These are phyloP conservation scores for Paratinospora sagittata DNA, from an alignment of 164 flowering plant species.

Conservation along the genomic window DNA sequence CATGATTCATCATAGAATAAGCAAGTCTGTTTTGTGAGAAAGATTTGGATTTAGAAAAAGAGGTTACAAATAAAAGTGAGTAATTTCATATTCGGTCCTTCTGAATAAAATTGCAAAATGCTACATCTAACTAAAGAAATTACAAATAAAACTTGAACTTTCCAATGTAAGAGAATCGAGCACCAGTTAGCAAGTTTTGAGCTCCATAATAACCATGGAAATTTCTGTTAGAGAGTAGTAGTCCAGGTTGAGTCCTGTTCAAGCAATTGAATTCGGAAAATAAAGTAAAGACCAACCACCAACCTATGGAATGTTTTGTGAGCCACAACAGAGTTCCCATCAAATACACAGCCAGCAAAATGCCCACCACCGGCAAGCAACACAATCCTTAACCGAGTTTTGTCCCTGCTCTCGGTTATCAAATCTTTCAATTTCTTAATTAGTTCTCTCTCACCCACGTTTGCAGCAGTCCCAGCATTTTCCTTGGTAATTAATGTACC, in stretches of 20 bases:
- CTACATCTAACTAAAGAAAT: not conserved
- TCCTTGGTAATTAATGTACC: slow-evolving; percentile 21
- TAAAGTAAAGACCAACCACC: slow-evolving; percentile 9
- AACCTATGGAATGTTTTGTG: slow-evolving; percentile 97
- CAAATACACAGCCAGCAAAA: slow-evolving; percentile 95
- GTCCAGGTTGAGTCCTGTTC: not conserved
- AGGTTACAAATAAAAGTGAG: not conserved
- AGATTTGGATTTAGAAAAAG: not conserved
- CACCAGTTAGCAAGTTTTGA: not conserved
- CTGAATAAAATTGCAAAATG: not conserved
- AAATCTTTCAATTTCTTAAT: slow-evolving; percentile 47
- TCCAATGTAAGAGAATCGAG: not conserved
- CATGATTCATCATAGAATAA: too few relatives aligned
- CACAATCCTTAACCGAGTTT: slow-evolving; percentile 50
- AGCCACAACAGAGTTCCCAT: slow-evolving; percentile 74
- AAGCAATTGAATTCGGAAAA: not conserved
- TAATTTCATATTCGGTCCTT: not conserved
- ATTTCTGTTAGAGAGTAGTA: not conserved
- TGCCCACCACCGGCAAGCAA: slow-evolving; percentile 93
- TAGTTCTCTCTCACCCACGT: slow-evolving; percentile 43
- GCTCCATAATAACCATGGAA: not conserved
- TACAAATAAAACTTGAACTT: not conserved
- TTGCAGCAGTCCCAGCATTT: slow-evolving; percentile 9
- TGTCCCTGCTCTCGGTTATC: slow-evolving; percentile 54
- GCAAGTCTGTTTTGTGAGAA: not conserved